Conservation (phyloP, 225 moss, liverwort and hornwort genomes). For the Lunularia cruciata region DNA sequence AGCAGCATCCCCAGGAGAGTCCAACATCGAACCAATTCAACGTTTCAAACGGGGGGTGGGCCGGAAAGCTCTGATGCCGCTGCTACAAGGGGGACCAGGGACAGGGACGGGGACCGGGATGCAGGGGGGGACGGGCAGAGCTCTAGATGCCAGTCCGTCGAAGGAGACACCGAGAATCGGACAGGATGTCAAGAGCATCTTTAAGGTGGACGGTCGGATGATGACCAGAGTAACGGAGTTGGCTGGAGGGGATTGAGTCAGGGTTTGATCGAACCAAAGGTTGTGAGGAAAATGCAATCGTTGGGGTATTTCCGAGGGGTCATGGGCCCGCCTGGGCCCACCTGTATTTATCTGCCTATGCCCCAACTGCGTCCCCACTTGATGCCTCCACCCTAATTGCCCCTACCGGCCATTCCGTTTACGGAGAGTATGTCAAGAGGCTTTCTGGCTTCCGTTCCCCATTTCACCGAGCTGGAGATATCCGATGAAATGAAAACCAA, state of each 20-base stretch:
- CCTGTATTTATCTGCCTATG: neutral
- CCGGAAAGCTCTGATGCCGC: neutral
- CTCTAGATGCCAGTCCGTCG: neutral
- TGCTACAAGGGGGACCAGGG: neutral
- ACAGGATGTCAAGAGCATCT: constrained; percentile 10
- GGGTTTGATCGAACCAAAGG: neutral
- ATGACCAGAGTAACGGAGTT: neutral
- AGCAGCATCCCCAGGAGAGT: neutral
- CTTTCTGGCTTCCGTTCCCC: no score
- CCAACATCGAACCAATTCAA: neutral
- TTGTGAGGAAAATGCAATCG: constrained; percentile 17
- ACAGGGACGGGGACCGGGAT: neutral
- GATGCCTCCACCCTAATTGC: neutral
- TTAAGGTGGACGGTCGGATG: neutral
- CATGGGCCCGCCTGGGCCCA: neutral
- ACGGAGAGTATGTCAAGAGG: no score
- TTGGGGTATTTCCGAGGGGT: neutral
- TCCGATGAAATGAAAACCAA: no score
- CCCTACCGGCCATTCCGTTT: no score
- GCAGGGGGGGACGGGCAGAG: neutral
- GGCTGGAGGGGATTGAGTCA: neutral
- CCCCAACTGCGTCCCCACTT: neutral
- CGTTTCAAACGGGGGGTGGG: neutral
- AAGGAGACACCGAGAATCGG: neutral
- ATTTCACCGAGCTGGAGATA: no score